These are phyloP conservation scores for Durio zibethinus DNA, from an alignment of 345 rosid genomes.

Conservation along the genomic window DNA sequence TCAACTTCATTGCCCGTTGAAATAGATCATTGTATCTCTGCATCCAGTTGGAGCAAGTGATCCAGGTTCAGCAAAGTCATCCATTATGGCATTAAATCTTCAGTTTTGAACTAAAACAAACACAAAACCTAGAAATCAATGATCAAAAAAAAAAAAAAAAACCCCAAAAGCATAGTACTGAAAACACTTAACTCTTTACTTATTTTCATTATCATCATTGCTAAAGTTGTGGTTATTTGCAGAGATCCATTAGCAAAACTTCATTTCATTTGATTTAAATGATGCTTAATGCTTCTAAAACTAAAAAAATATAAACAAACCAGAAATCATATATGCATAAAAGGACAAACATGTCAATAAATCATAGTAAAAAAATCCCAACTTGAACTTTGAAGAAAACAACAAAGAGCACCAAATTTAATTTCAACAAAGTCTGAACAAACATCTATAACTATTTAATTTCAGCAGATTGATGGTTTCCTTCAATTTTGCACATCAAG, in stretches of 20 bases:
- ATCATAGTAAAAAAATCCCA: neutral
- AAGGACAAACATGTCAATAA: neutral
- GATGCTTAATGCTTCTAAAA: neutral
- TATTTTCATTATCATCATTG: neutral
- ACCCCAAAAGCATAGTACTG: neutral
- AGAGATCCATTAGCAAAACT: neutral
- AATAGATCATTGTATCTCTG: slow-evolving; percentile 56
- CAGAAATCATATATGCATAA: neutral
- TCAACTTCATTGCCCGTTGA: slow-evolving; percentile 47
- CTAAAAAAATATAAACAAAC: neutral
- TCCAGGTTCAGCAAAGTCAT: slow-evolving; percentile 71
- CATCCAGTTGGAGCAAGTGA: slow-evolving; percentile 73
- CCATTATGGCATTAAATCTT: slow-evolving; percentile 50
- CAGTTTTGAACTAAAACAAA: slow-evolving; percentile 57
- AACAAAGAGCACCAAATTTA: neutral
- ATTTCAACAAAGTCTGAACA: neutral
- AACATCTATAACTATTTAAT: too few species aligned
- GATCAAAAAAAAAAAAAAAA: neutral
- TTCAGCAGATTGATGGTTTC: too few species aligned
- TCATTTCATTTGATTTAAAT: neutral
- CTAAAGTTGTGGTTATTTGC: neutral
- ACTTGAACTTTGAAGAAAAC: neutral
- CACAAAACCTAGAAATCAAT: slow-evolving; percentile 13
- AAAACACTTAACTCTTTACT: neutral
- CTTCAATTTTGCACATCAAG: too few species aligned